Conservation (phyloP, 2,329 filamentous ascomycete genomes). For the Rutstroemia sp. region DNA sequence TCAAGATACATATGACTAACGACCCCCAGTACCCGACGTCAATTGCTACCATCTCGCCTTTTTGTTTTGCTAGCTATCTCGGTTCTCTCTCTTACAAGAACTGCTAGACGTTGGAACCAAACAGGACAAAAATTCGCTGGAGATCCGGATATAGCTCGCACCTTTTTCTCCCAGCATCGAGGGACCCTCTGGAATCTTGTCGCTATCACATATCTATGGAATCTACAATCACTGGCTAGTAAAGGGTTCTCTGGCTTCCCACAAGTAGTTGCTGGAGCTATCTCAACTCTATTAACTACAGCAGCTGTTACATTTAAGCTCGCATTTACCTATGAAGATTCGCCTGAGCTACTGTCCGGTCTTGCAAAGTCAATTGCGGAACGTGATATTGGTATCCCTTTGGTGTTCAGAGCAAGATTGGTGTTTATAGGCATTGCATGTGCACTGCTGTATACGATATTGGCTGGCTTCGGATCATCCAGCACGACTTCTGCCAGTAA, state of each 20-base stretch:
- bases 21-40: conserved; percentile 18
- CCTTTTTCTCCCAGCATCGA: conserved; percentile 57
- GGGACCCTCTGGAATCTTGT: conserved; percentile 69
- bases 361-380: conserved; percentile 29
- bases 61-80: conserved; percentile 30
- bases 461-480: conserved; percentile 35
- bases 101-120: conserved; percentile 84
- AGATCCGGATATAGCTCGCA: conserved; percentile 77
- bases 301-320: conserved; percentile 79
- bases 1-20: conserved; percentile 10
- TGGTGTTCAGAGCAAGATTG: conserved; percentile 34
- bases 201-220: conserved; percentile 57
- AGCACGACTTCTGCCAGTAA: conserved; percentile 20
- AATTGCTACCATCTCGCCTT: conserved; percentile 8
- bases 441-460: conserved; percentile 32
- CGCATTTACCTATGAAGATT: conserved; percentile 78
- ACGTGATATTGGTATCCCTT: conserved; percentile 18
- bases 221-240: conserved; percentile 22
- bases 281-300: conserved; percentile 37
- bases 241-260: conserved; percentile 23
- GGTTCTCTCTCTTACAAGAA: conserved; percentile 54
- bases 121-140: conserved; percentile 94
- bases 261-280: conserved; percentile 23
- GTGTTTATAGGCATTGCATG: conserved; percentile 39
- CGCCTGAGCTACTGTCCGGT: conserved; percentile 66